Evolutionary conservation across 768 basidiomycete genomes (phyloP).

Genomic region (Macrolepiota dolichaula): DNA sequence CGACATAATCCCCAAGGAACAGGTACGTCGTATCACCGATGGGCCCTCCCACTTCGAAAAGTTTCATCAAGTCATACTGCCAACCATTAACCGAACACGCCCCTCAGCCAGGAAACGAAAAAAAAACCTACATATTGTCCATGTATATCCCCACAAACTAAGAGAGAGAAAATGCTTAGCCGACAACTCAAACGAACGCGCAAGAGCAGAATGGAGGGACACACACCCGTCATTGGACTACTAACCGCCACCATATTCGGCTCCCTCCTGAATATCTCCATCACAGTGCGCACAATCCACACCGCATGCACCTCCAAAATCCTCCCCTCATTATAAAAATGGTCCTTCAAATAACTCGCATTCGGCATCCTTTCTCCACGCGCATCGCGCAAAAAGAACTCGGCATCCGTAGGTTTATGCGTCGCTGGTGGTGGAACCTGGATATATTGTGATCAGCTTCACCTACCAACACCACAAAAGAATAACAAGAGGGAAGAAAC

Average conservation of each 20-base stretch:
- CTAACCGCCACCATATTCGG: conserved; percentile 84
- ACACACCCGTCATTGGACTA: conserved; percentile 88
- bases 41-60: conserved; percentile 92
- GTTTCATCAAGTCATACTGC: conserved; percentile 97
- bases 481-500: neutral
- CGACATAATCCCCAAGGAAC: conserved; percentile 96
- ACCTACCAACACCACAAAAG: neutral
- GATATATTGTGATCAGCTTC: neutral
- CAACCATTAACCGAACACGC: neutral
- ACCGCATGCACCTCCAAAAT: conserved; percentile 83
- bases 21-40: conserved; percentile 82
- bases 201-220: neutral
- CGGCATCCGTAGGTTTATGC: conserved; percentile 63
- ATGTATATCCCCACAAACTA: conserved; percentile 96
- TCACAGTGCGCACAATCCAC: conserved; percentile 70
- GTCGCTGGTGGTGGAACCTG: conserved; percentile 71
- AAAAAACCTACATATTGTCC: conserved; percentile 80
- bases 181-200: conserved; percentile 2
- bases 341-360: conserved; percentile 76
- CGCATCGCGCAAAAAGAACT: conserved; percentile 60
- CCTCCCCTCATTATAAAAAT: conserved; percentile 86
- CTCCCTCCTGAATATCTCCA: conserved; percentile 66
- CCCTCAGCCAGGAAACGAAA: neutral
- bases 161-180: neutral
- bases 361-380: conserved; percentile 63